Evolutionary conservation across 345 rosid genomes (phyloP).

Genomic region (Pistacia atlantica): DNA sequence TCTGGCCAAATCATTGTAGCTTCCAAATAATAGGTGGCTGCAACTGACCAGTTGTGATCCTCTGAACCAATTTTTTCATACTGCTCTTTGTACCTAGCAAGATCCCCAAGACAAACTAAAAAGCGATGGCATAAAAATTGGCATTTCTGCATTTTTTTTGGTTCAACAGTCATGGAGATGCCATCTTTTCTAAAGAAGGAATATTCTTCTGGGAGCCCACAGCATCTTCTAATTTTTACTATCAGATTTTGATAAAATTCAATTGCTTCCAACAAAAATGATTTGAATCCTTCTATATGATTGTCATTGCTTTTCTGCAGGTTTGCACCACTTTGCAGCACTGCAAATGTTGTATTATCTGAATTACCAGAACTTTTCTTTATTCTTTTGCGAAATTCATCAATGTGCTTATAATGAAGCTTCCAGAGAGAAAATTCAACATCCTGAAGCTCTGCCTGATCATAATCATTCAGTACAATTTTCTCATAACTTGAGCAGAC

Average conservation of each 20-base stretch:
- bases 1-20: slow-evolving; percentile 79
- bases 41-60: slow-evolving; percentile 74
- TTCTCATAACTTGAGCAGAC: slow-evolving; percentile 66
- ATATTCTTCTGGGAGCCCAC: slow-evolving; percentile 50
- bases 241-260: slow-evolving; percentile 60
- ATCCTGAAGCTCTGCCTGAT: slow-evolving; percentile 71
- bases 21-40: slow-evolving; percentile 76
- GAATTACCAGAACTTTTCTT: slow-evolving; percentile 42
- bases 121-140: slow-evolving; percentile 79
- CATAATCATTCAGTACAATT: slow-evolving; percentile 48
- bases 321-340: slow-evolving; percentile 25
- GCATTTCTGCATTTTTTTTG: slow-evolving; percentile 45
- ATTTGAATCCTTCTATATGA: slow-evolving; percentile 54
- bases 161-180: slow-evolving; percentile 31
- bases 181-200: slow-evolving; percentile 27
- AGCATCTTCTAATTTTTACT: slow-evolving; percentile 42
- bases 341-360: slow-evolving; percentile 17
- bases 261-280: slow-evolving; percentile 60
- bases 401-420: slow-evolving; percentile 80
- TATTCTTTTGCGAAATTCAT: slow-evolving; percentile 77
- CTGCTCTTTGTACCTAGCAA: slow-evolving; percentile 82
- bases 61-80: slow-evolving; percentile 41
- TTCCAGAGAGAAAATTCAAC: slow-evolving; percentile 88
- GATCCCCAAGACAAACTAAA: slow-evolving; percentile 89
- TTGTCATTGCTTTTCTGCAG: slow-evolving; percentile 25